Evolutionary conservation across 495 filamentous ascomycete genomes (phyloP).

Genomic region (Tuber melanosporum): DNA sequence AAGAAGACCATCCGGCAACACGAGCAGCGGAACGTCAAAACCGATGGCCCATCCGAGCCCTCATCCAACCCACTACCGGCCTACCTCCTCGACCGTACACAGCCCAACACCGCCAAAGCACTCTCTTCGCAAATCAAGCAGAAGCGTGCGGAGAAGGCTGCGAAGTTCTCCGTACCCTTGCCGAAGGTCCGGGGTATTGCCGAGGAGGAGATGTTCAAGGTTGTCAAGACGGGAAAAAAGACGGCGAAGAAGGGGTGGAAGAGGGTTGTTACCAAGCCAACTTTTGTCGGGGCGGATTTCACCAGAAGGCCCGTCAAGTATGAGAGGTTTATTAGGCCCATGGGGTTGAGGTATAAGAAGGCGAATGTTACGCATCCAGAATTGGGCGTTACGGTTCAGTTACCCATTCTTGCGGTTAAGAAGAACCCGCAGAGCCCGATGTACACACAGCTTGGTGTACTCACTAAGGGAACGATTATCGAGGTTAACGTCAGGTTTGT

Average conservation of each 20-base stretch:
- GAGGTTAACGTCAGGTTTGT: slow-evolving; percentile 75
- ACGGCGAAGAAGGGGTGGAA: slow-evolving; percentile 71
- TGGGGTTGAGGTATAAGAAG: slow-evolving; percentile 88
- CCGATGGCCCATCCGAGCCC: slow-evolving; percentile 67
- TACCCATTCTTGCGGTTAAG: slow-evolving; percentile 91
- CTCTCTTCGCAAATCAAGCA: slow-evolving; percentile 80
- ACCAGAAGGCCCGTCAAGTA: slow-evolving; percentile 91
- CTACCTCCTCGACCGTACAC: slow-evolving; percentile 83
- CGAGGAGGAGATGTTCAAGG: slow-evolving; percentile 98
- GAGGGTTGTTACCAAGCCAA: slow-evolving; percentile 89
- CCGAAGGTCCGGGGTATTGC: slow-evolving; percentile 90
- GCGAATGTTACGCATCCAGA: slow-evolving; percentile 87
- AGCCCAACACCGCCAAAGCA: slow-evolving; percentile 82
- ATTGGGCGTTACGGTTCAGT: slow-evolving; percentile 79
- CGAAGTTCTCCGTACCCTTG: slow-evolving; percentile 89
- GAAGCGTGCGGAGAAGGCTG: slow-evolving; percentile 82
- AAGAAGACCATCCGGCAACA: slow-evolving; percentile 88
- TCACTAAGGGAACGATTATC: slow-evolving; percentile 90
- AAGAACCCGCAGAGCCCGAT: slow-evolving; percentile 96
- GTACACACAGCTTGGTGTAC: slow-evolving; percentile 87
- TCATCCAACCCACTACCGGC: slow-evolving; percentile 68
- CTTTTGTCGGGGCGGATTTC: slow-evolving; percentile 85
- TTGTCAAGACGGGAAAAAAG: slow-evolving; percentile 80
- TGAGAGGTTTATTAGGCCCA: slow-evolving; percentile 74
- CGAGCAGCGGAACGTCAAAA: slow-evolving; percentile 93